A percentile compares a stretch with the other conserved stretches of the same genome.
Conservation (phyloP, 1,284 basidiomycete species). For the Gymnopus androsaceus region DNA sequence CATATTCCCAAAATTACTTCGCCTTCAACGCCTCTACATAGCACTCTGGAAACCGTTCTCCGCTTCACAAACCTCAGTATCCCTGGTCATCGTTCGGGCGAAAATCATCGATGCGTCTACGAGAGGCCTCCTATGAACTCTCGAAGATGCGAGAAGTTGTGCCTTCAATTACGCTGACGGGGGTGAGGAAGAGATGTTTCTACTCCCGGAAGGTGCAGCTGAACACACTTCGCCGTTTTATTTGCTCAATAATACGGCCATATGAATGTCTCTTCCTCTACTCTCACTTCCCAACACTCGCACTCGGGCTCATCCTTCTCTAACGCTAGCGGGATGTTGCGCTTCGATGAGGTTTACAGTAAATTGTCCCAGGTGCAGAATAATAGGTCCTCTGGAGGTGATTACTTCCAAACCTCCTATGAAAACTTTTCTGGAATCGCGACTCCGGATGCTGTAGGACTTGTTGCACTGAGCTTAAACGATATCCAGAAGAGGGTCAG, state of each 20-base stretch:
- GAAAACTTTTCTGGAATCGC: no score
- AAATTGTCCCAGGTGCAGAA: no score
- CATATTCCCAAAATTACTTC: slow-evolving; percentile 4
- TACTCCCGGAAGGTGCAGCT: slow-evolving; percentile 13
- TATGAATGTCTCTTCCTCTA: slow-evolving; percentile 10
- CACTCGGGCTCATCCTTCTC: background rate
- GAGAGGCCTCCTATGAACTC: slow-evolving; percentile 17
- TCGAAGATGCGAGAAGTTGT: slow-evolving; percentile 35
- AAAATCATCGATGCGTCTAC: slow-evolving; percentile 48
- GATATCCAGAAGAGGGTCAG: slow-evolving; percentile 53
- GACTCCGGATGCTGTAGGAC: no score
- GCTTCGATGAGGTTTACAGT: slow-evolving; percentile 15
- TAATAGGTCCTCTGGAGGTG: slow-evolving; percentile 10
- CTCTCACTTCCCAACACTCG: background rate
- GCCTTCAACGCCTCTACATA: slow-evolving; percentile 42
- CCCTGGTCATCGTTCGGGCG: slow-evolving; percentile 55
- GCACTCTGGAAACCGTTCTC: slow-evolving; percentile 41
- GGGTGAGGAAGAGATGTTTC: slow-evolving; percentile 32
- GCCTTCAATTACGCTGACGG: slow-evolving; percentile 51
- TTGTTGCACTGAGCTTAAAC: slow-evolving; percentile 63
- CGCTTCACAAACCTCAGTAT: slow-evolving; percentile 46
- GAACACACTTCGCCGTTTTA: slow-evolving; percentile 10
- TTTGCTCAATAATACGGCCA: background rate
- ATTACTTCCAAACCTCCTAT: slow-evolving; percentile 59
- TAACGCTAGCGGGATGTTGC: slow-evolving; percentile 4